phyloP scores from a whole-genome alignment of 2,329 filamentous ascomycete species.

The Talaromyces albobiverticillius region DNA sequence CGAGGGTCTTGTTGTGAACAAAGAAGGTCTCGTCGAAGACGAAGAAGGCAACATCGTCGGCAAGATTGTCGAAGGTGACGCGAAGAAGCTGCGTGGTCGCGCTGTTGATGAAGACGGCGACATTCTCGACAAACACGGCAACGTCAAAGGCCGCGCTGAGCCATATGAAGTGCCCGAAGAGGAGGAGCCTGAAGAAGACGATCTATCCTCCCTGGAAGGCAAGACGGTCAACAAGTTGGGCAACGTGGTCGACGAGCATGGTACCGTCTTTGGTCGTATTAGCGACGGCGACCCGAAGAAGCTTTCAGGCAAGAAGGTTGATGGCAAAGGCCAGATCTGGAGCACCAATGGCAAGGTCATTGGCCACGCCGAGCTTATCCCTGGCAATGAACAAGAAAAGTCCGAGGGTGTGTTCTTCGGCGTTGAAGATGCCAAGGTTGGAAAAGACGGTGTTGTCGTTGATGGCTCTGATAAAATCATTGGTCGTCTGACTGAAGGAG shows the following conservation, averaged over 20 bases:
- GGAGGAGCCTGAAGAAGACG: conserved; percentile 47
- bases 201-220: conserved; percentile 59
- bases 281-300: conserved; percentile 55
- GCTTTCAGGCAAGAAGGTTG: conserved; percentile 61
- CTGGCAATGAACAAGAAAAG: conserved; percentile 46
- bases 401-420: conserved; percentile 60
- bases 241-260: conserved; percentile 59
- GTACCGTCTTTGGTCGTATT: conserved; percentile 58
- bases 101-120: conserved; percentile 79
- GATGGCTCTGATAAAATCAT: conserved; percentile 53
- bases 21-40: conserved; percentile 65
- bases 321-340: conserved; percentile 63
- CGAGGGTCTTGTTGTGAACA: conserved; percentile 55
- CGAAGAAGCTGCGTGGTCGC: conserved; percentile 69
- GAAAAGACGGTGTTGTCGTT: conserved; percentile 57
- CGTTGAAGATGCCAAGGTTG: conserved; percentile 55
- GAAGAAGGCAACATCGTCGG: conserved; percentile 75
- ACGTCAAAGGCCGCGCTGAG: conserved; percentile 59
- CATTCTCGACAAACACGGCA: conserved; percentile 72
- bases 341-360: conserved; percentile 61
- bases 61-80: conserved; percentile 66
- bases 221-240: conserved; percentile 63
- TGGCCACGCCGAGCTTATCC: conserved; percentile 56
- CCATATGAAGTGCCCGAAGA: conserved; percentile 52
- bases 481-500: conserved; percentile 63